These are phyloP conservation scores for Neckera pumila DNA, from an alignment of 225 moss, liverwort and hornwort species.

Conservation along the genomic window DNA sequence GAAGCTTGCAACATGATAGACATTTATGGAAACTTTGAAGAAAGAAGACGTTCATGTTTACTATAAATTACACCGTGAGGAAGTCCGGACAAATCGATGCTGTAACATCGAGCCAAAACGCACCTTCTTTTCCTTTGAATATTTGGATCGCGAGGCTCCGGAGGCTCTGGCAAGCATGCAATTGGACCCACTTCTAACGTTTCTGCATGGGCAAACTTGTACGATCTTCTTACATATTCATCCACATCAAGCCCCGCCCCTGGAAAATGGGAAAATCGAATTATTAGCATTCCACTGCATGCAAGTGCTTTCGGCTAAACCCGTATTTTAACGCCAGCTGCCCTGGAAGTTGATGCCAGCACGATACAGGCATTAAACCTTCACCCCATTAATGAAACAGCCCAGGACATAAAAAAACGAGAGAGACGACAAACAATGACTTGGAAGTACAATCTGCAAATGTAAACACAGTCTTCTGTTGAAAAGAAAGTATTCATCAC, in stretches of 20 bases:
- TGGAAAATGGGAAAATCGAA: slow-evolving; percentile 11
- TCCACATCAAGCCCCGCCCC: slow-evolving; percentile 98
- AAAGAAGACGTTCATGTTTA: not conserved
- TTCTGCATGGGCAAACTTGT: slow-evolving; percentile 95
- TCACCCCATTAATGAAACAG: not conserved
- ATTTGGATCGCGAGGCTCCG: slow-evolving; percentile 82
- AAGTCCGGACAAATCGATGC: not conserved
- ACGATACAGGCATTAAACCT: not conserved
- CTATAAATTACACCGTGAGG: not conserved
- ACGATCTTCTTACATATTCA: slow-evolving; percentile 95
- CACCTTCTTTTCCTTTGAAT: slow-evolving; percentile 86
- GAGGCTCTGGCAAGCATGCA: slow-evolving; percentile 94
- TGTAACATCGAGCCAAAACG: not conserved
- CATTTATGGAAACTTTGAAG: not conserved
- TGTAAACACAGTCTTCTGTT: not conserved
- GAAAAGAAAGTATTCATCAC: not conserved
- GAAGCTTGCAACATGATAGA: not conserved
- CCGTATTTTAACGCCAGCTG: not conserved
- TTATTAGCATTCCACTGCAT: not conserved
- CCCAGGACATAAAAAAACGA: not conserved
- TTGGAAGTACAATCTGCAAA: not conserved
- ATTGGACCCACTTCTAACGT: slow-evolving; percentile 96
- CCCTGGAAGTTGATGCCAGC: not conserved
- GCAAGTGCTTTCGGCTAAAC: not conserved
- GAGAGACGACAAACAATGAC: not conserved